A percentile compares a stretch with the other conserved stretches of the same genome.
These are phyloP conservation scores for Populus hybrid DNA, from an alignment of 441 rosid species.

Conservation along the genomic window DNA sequence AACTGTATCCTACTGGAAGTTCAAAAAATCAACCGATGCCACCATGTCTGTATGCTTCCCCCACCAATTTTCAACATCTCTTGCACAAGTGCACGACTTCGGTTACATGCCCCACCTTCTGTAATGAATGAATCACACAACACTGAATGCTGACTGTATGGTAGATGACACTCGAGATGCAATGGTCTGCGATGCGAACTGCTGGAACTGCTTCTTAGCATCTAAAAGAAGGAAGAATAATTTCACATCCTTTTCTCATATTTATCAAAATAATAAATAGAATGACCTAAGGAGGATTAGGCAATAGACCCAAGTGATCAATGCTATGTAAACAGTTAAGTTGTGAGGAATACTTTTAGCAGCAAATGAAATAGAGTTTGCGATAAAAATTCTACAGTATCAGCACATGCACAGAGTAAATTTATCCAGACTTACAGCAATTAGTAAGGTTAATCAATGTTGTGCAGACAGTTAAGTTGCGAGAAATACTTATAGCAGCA, in stretches of 20 bases:
- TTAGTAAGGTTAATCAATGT: too few relatives aligned
- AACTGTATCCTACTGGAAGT: slow-evolving; percentile 7
- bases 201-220: slow-evolving; percentile 97
- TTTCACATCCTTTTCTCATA: neutral
- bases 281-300: neutral
- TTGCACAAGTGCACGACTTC: neutral
- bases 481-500: too few relatives aligned
- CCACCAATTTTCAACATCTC: slow-evolving; percentile 18
- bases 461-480: neutral
- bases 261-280: neutral
- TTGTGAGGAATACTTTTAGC: neutral
- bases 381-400: neutral
- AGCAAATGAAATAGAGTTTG: neutral
- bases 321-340: neutral
- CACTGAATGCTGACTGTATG: slow-evolving; percentile 85
- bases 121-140: slow-evolving; percentile 42
- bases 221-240: slow-evolving; percentile 36
- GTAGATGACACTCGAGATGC: slow-evolving; percentile 79
- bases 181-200: slow-evolving; percentile 89
- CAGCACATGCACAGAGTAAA: neutral
- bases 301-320: too few relatives aligned
- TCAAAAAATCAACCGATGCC: slow-evolving; percentile 18
- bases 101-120: slow-evolving; percentile 3
- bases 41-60: slow-evolving; percentile 25
- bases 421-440: too few relatives aligned